These are phyloP conservation scores for Metarhizium album DNA, from an alignment of 2,329 filamentous ascomycete species.

Conservation along the genomic window DNA sequence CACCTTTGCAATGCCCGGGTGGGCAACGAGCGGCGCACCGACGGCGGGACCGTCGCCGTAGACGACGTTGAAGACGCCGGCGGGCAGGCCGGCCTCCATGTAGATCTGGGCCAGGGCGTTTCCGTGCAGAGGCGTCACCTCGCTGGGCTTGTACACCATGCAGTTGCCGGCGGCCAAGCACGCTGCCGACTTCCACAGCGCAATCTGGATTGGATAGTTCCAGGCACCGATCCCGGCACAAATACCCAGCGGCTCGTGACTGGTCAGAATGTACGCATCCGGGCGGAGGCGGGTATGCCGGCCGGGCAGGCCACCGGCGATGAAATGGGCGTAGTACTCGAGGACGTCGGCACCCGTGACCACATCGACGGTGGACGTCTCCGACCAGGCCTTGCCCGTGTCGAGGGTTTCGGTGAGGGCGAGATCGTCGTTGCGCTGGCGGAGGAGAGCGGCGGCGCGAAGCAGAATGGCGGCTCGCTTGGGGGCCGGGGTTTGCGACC, in stretches of 20 bases:
- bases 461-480: conserved; percentile 69
- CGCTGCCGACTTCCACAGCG: conserved; percentile 79
- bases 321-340: conserved; percentile 75
- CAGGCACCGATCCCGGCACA: conserved; percentile 82
- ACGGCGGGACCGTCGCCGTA: conserved; percentile 65
- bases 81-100: conserved; percentile 65
- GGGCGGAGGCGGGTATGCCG: conserved; percentile 64
- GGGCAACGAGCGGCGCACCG: conserved; percentile 62
- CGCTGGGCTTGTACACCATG: conserved; percentile 86
- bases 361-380: conserved; percentile 76
- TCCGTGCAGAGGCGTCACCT: conserved; percentile 77
- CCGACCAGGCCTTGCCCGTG: conserved; percentile 76
- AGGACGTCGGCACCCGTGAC: conserved; percentile 75
- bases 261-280: conserved; percentile 73
- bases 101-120: conserved; percentile 67
- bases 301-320: conserved; percentile 71
- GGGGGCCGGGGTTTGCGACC: conserved; percentile 66
- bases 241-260: conserved; percentile 71
- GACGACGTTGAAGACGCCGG: conserved; percentile 79
- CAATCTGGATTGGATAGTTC: conserved; percentile 90
- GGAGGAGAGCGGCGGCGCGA: conserved; percentile 62
- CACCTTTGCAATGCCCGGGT: conserved; percentile 69
- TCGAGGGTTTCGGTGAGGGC: conserved; percentile 72
- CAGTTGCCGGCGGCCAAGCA: conserved; percentile 80
- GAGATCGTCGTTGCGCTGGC: conserved; percentile 67